Percentiles rank a stretch among this genome's conserved stretches.
Evolutionary conservation across 768 basidiomycete species (phyloP).

Genomic region (Cystobasidium ongulense): DNA sequence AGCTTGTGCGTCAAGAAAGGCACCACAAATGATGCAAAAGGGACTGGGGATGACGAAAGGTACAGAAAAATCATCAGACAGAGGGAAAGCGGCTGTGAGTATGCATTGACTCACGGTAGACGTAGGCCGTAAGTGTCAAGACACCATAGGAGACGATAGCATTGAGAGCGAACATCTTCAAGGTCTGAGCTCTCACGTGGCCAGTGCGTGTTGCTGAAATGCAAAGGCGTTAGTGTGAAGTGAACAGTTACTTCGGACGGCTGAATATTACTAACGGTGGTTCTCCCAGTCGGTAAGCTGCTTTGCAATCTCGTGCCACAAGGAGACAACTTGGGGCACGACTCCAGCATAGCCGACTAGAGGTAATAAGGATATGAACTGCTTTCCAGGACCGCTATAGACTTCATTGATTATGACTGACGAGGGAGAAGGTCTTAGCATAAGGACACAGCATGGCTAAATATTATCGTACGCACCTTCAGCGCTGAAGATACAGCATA

Average conservation of each 20-base stretch:
- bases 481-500: slow-evolving; percentile 59
- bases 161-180: slow-evolving; percentile 76
- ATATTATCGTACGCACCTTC: slow-evolving; percentile 30
- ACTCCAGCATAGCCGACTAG: slow-evolving; percentile 72
- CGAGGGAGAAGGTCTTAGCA: neutral
- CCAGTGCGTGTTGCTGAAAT: slow-evolving; percentile 45
- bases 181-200: slow-evolving; percentile 68
- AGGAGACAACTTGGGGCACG: slow-evolving; percentile 55
- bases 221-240: neutral
- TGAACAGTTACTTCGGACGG: no score
- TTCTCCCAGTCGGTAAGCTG: slow-evolving; percentile 83
- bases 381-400: slow-evolving; percentile 77
- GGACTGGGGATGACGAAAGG: slow-evolving; percentile 32
- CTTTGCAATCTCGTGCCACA: slow-evolving; percentile 51
- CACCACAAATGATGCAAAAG: slow-evolving; percentile 38
- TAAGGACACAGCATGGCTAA: neutral
- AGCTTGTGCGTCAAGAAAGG: slow-evolving; percentile 35
- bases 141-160: slow-evolving; percentile 80
- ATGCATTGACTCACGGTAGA: slow-evolving; percentile 64
- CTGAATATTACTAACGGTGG: slow-evolving; percentile 71
- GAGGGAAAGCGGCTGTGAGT: slow-evolving; percentile 40
- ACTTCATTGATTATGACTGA: slow-evolving; percentile 83
- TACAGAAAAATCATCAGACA: no score
- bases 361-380: slow-evolving; percentile 65
- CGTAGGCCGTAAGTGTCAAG: slow-evolving; percentile 83